Percentiles rank a stretch among this genome's conserved stretches.
Conservation (phyloP, 306 rosid genomes). For the Cucumis hystrix region DNA sequence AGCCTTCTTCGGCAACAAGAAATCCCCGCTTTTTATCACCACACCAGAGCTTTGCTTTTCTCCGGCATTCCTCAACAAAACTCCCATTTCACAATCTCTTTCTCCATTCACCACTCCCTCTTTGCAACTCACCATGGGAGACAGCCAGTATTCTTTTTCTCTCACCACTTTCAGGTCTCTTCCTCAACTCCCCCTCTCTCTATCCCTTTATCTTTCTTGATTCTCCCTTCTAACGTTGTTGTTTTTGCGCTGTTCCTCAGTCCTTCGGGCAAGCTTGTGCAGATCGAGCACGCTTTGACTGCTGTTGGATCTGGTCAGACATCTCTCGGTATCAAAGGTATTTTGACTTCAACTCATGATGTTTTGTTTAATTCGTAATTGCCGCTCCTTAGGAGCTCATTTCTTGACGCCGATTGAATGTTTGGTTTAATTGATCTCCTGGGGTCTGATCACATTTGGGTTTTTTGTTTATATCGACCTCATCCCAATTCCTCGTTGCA, state of each 20-base stretch:
- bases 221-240: background rate
- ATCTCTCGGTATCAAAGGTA: slow-evolving; percentile 93
- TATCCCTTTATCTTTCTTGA: background rate
- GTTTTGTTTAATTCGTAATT: background rate
- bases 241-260: slow-evolving; percentile 20
- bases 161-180: slow-evolving; percentile 41
- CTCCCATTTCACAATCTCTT: background rate
- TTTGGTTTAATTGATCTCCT: background rate
- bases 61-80: background rate
- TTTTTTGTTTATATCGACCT: background rate
- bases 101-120: background rate
- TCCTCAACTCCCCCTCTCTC: background rate
- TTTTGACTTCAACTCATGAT: background rate
- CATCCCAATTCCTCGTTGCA: background rate
- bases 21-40: background rate
- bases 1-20: slow-evolving; percentile 12
- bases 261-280: slow-evolving; percentile 94
- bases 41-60: background rate
- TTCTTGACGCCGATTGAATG: background rate
- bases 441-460: background rate
- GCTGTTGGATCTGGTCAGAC: slow-evolving; percentile 97
- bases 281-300: slow-evolving; percentile 96
- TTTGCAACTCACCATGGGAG: slow-evolving; percentile 26
- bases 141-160: slow-evolving; percentile 39
- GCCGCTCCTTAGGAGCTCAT: background rate